A percentile compares a stretch with the other conserved stretches of the same genome.
These are phyloP conservation scores for Thuja plicata DNA, from an alignment of 83 land plant genomes.

Conservation along the genomic window DNA sequence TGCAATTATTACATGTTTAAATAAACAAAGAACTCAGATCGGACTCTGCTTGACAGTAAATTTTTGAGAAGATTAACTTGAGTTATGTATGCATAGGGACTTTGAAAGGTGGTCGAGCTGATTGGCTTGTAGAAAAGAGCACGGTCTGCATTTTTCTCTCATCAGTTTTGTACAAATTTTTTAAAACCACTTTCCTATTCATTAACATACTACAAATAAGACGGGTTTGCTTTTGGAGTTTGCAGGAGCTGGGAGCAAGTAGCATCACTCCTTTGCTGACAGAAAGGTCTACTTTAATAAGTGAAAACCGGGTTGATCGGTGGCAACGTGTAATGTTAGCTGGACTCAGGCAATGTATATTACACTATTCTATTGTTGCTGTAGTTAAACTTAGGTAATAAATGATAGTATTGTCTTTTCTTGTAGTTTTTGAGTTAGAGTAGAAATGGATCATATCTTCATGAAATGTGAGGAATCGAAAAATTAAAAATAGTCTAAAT, in stretches of 20 bases:
- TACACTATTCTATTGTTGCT: neutral
- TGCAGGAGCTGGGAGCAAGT: constrained; percentile 84
- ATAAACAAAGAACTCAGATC: neutral
- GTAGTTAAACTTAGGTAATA: neutral
- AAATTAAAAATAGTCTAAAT: neutral
- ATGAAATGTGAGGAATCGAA: neutral
- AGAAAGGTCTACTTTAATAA: constrained; percentile 59
- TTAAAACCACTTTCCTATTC: neutral
- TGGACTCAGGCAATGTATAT: constrained; percentile 83
- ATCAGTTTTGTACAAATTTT: neutral
- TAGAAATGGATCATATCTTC: neutral
- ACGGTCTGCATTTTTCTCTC: constrained; percentile 58
- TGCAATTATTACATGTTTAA: neutral
- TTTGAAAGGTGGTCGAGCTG: constrained; percentile 93
- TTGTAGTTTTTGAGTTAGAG: neutral
- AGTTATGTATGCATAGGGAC: constrained; percentile 46
- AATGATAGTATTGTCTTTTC: neutral
- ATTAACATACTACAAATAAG: neutral
- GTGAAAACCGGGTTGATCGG: constrained; percentile 66
- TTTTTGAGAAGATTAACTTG: neutral
- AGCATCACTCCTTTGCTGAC: constrained; percentile 83
- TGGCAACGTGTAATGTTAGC: constrained; percentile 78
- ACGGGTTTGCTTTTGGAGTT: constrained; percentile 9
- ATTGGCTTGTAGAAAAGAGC: constrained; percentile 97
- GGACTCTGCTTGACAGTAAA: neutral